Percentiles rank a stretch among this genome's conserved stretches.
Conservation (phyloP, 1,139 yeast genomes). For the Yamadazyma siamensis region DNA sequence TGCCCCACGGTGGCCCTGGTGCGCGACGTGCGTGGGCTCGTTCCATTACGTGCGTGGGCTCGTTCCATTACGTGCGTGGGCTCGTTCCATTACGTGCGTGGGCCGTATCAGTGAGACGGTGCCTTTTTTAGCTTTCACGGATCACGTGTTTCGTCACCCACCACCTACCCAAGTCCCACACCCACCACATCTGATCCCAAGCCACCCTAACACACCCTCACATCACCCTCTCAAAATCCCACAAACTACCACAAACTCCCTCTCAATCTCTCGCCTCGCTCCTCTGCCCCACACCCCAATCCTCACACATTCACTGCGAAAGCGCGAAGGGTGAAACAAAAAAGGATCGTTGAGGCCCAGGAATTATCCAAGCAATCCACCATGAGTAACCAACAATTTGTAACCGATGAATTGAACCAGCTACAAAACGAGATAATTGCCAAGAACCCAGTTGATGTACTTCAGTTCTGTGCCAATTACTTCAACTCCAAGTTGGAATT, state of each 20-base stretch:
- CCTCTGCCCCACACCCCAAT: no score
- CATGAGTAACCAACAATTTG: constrained; percentile 13
- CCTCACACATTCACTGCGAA: constrained; percentile 2
- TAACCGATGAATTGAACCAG: constrained; percentile 52
- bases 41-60: not conserved
- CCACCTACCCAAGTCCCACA: no score
- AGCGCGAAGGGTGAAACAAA: constrained; percentile 3
- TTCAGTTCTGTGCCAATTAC: constrained; percentile 74
- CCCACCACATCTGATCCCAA: no score
- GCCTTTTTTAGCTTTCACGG: no score
- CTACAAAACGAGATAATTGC: constrained; percentile 60
- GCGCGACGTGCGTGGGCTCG: not conserved
- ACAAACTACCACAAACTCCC: no score
- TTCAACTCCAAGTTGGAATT: constrained; percentile 60
- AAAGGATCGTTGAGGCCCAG: constrained; percentile 1
- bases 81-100: not conserved
- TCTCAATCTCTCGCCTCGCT: no score
- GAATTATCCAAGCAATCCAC: constrained; percentile 1
- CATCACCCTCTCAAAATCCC: no score
- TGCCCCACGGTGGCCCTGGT: no score
- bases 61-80: not conserved
- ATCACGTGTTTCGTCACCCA: no score
- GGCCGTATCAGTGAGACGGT: not conserved
- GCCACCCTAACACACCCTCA: no score
- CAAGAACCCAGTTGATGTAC: constrained; percentile 63